Conservation (phyloP, 75 land plant species). For the Adiantum capillusveneris region DNA sequence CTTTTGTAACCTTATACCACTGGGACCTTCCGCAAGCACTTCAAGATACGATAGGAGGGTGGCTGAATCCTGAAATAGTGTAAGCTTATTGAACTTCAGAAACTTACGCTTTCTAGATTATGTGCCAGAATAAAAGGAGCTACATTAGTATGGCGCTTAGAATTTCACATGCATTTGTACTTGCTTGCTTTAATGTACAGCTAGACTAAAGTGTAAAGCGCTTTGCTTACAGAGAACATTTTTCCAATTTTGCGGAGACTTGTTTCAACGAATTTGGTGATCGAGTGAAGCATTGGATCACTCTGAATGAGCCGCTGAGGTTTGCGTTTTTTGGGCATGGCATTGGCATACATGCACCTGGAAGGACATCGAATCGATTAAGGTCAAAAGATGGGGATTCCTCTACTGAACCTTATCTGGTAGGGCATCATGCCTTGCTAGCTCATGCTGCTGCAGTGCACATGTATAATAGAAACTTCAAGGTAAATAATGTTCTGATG, state of each 20-base stretch:
- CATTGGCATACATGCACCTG: slow-evolving; percentile 65
- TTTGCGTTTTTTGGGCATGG: slow-evolving; percentile 63
- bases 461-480: slow-evolving; percentile 9
- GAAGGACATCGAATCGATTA: slow-evolving; percentile 49
- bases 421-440: slow-evolving; percentile 13
- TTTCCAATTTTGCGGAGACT: no score
- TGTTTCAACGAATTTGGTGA: no score
- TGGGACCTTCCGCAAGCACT: no score
- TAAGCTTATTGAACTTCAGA: slow-evolving; percentile 2
- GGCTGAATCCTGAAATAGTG: slow-evolving; percentile 20
- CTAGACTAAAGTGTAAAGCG: slow-evolving; percentile 76
- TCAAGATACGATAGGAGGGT: no score
- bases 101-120: neutral
- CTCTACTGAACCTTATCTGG: slow-evolving; percentile 18
- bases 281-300: no score
- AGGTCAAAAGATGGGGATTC: slow-evolving; percentile 14
- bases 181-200: slow-evolving; percentile 57
- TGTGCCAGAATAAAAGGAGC: neutral
- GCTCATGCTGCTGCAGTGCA: slow-evolving; percentile 13
- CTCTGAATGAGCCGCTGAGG: no score
- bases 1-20: no score
- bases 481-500: neutral
- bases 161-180: slow-evolving; percentile 51
- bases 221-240: slow-evolving; percentile 82
- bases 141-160: slow-evolving; percentile 38